These are phyloP conservation scores for Wickerhamiella brachini DNA, from an alignment of 805 yeast genomes.

Conservation along the genomic window DNA sequence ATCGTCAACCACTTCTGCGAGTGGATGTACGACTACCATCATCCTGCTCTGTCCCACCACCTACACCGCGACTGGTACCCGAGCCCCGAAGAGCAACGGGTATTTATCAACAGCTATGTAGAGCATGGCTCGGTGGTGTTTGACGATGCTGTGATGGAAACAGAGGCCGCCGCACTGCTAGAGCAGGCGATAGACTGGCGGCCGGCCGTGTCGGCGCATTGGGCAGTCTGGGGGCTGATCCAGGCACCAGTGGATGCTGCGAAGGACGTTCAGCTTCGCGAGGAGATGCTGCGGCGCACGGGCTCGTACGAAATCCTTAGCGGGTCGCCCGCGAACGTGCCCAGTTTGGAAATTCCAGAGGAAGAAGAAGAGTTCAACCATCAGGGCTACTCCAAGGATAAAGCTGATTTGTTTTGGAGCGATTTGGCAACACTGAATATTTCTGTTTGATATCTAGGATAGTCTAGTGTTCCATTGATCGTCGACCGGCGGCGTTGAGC, in stretches of 20 bases:
- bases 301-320: conserved; percentile 28
- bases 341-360: conserved; percentile 12
- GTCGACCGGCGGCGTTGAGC: too few relatives aligned
- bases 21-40: conserved; percentile 93
- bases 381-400: conserved; percentile 58
- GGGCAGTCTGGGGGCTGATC: conserved; percentile 89
- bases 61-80: conserved; percentile 54
- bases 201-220: conserved; percentile 58
- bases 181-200: conserved; percentile 68
- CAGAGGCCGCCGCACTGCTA: conserved; percentile 37
- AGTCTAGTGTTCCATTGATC: too few relatives aligned
- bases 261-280: conserved; percentile 29
- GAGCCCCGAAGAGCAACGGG: conserved; percentile 47
- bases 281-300: conserved; percentile 25
- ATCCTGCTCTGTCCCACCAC: conserved; percentile 39
- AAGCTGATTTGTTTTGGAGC: conserved; percentile 57
- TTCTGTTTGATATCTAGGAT: background rate
- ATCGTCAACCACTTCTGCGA: conserved; percentile 88
- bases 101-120: conserved; percentile 65
- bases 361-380: conserved; percentile 48
- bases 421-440: conserved; percentile 32
- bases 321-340: conserved; percentile 20
- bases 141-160: conserved; percentile 28
- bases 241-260: conserved; percentile 45
- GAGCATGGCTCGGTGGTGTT: conserved; percentile 29